Conservation (phyloP, 148 eudicot genomes). For the Selenicereus undatus region DNA sequence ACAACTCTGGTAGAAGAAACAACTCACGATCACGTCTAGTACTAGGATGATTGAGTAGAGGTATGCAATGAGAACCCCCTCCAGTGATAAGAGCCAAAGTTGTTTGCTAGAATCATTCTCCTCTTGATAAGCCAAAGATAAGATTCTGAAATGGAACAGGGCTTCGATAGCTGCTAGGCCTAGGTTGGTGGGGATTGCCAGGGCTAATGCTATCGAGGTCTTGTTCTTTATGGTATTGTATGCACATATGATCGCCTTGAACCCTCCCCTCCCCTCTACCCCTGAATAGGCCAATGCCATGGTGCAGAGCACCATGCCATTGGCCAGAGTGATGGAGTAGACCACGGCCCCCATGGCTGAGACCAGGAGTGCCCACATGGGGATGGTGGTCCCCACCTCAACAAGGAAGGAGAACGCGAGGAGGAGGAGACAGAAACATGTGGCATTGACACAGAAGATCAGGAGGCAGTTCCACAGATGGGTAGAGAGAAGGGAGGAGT, state of each 20-base stretch:
- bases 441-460: conserved; percentile 44
- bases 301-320: conserved; percentile 51
- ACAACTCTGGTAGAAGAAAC: conserved; percentile 53
- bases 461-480: conserved; percentile 28
- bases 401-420: conserved; percentile 38
- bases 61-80: conserved; percentile 61
- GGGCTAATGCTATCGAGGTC: conserved; percentile 50
- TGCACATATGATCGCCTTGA: conserved; percentile 46
- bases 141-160: conserved; percentile 57
- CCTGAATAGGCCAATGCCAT: conserved; percentile 51
- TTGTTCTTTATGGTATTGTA: conserved; percentile 48
- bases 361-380: conserved; percentile 31
- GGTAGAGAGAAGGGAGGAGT: conserved; percentile 22
- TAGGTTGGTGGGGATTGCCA: conserved; percentile 53
- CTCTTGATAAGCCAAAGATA: conserved; percentile 20
- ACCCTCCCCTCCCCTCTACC: conserved; percentile 33
- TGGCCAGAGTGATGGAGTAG: conserved; percentile 58
- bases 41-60: conserved; percentile 54
- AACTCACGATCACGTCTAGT: conserved; percentile 51
- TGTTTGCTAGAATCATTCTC: neutral
- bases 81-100: conserved; percentile 34
- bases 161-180: conserved; percentile 66
- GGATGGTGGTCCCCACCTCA: conserved; percentile 23
- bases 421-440: conserved; percentile 46
- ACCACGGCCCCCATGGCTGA: conserved; percentile 35